Conservation (phyloP, 495 filamentous ascomycete species). For the Annulohypoxylon moriforme region DNA sequence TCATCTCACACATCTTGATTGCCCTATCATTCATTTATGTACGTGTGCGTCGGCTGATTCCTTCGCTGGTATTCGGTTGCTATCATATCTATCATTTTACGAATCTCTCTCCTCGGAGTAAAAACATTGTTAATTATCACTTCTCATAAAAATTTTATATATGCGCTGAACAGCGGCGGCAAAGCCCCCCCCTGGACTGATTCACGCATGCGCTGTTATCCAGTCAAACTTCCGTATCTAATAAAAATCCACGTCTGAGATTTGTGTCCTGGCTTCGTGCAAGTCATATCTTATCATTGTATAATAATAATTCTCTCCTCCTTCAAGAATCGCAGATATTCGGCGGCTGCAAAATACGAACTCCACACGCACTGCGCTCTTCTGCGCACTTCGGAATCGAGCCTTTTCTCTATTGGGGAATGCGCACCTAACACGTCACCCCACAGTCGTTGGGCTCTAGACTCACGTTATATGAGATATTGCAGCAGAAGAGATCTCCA, state of each 20-base stretch:
- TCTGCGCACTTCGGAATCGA: conserved; percentile 32
- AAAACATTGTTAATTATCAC: conserved; percentile 19
- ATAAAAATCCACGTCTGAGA: conserved; percentile 4
- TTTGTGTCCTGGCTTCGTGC: conserved; percentile 12
- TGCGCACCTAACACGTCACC: conserved; percentile 45
- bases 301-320: conserved; percentile 21
- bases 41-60: conserved; percentile 35
- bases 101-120: conserved; percentile 33
- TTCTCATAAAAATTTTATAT: conserved; percentile 11
- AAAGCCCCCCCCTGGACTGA: conserved; percentile 17
- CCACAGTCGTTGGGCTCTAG: conserved; percentile 43
- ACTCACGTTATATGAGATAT: conserved; percentile 50
- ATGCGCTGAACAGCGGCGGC: conserved; percentile 3
- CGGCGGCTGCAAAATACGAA: conserved; percentile 15
- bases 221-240: conserved; percentile 13
- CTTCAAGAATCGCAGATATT: neutral
- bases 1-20: conserved; percentile 24
- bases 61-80: conserved; percentile 32
- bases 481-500: conserved; percentile 11
- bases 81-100: conserved; percentile 28
- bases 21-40: conserved; percentile 30
- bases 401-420: conserved; percentile 36
- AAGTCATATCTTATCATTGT: conserved; percentile 24
- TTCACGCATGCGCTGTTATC: conserved; percentile 7
- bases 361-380: conserved; percentile 34